phyloP scores from a whole-genome alignment of 1,139 yeast genomes.

The Pichia cactophila region DNA sequence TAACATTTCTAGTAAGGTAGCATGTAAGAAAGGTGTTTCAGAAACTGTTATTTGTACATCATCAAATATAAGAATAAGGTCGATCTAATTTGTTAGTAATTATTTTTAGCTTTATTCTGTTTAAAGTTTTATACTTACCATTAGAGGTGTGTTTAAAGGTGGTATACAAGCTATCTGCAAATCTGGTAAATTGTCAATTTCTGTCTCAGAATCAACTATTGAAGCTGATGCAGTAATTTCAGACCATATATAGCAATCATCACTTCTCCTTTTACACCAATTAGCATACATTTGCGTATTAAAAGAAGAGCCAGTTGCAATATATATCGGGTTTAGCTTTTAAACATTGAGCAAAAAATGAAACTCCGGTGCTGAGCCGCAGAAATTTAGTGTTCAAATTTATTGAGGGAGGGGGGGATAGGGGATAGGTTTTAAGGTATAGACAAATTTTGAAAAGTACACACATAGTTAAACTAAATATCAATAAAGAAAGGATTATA shows the following conservation, averaged over 20 bases:
- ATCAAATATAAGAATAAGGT: neutral
- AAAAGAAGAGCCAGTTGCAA: neutral
- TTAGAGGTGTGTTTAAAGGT: constrained; percentile 1
- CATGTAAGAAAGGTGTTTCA: constrained; percentile 5
- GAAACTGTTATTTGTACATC: neutral
- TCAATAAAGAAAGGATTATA: neutral
- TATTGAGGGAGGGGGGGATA: too few species aligned
- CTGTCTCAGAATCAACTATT: neutral
- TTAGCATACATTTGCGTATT: neutral
- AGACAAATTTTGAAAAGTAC: too few species aligned
- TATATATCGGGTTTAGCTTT: too few species aligned
- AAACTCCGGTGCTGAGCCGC: too few species aligned
- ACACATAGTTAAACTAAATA: too few species aligned
- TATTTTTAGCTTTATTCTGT: too few species aligned
- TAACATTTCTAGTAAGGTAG: constrained; percentile 1
- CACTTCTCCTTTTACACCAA: neutral
- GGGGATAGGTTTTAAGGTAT: too few species aligned
- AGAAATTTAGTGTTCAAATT: too few species aligned
- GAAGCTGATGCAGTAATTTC: neutral
- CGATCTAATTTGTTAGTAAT: neutral
- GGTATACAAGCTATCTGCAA: constrained; percentile 2
- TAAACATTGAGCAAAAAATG: too few species aligned
- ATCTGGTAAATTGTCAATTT: neutral
- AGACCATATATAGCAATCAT: neutral
- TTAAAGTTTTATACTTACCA: neutral